Percentiles rank a stretch among this genome's conserved stretches.
phyloP scores from a whole-genome alignment of 768 basidiomycete genomes.

The Glaciozyma antarctica region DNA sequence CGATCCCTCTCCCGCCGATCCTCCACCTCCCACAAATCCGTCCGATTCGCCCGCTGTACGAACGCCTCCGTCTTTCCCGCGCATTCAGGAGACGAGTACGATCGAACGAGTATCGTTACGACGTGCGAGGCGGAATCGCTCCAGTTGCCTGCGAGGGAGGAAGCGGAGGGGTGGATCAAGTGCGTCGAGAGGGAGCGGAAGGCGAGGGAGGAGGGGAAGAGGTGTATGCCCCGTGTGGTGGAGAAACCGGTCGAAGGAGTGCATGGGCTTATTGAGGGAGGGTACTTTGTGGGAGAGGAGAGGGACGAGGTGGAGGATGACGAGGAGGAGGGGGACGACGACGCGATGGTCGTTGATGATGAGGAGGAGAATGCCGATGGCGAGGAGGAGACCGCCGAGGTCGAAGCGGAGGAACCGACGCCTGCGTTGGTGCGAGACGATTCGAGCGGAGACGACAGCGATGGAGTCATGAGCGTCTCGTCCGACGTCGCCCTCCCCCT shows the following conservation, averaged over 20 bases:
- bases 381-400: slow-evolving; percentile 3
- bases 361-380: background rate
- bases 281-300: slow-evolving; percentile 28
- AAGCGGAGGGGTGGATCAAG: slow-evolving; percentile 31
- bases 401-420: background rate
- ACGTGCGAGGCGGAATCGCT: slow-evolving; percentile 23
- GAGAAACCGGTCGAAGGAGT: slow-evolving; percentile 31
- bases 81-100: slow-evolving; percentile 31
- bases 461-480: background rate
- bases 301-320: slow-evolving; percentile 8
- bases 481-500: background rate
- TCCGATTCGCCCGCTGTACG: slow-evolving; percentile 32
- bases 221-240: slow-evolving; percentile 1
- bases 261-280: slow-evolving; percentile 26
- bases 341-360: slow-evolving; percentile 22
- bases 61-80: slow-evolving; percentile 30
- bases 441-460: background rate
- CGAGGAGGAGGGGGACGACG: slow-evolving; percentile 6
- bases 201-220: background rate
- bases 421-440: slow-evolving; percentile 3
- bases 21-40: slow-evolving; percentile 25
- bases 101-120: slow-evolving; percentile 32
- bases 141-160: slow-evolving; percentile 17
- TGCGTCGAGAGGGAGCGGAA: slow-evolving; percentile 23
- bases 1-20: slow-evolving; percentile 32